These are phyloP conservation scores for Ulvella scutata DNA, from an alignment of 139 green algal species.

Conservation along the genomic window DNA sequence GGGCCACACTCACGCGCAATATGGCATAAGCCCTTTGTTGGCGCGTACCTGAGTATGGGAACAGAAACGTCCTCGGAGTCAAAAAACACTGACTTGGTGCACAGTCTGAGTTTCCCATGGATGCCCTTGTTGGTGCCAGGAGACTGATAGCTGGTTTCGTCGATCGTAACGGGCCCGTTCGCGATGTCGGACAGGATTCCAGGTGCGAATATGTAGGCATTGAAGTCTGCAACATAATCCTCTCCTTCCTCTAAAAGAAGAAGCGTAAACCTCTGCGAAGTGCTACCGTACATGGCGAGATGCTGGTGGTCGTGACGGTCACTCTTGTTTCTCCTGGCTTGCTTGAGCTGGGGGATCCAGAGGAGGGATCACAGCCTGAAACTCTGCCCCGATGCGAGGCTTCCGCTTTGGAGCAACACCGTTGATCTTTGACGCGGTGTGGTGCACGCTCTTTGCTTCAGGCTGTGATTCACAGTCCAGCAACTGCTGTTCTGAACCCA, in stretches of 20 bases:
- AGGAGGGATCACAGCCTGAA: slow-evolving; percentile 28
- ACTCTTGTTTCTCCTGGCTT: slow-evolving; percentile 1
- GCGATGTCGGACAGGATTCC: neutral
- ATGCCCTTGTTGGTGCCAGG: slow-evolving; percentile 42
- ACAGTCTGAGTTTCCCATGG: slow-evolving; percentile 57
- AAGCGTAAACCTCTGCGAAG: slow-evolving; percentile 47
- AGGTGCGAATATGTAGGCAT: slow-evolving; percentile 4
- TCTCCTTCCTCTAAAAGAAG: slow-evolving; percentile 78
- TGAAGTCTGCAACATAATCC: slow-evolving; percentile 43
- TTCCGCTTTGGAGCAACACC: slow-evolving; percentile 14
- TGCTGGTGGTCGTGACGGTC: neutral
- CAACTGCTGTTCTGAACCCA: too few relatives aligned
- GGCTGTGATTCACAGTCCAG: too few relatives aligned
- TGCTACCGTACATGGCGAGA: slow-evolving; percentile 22
- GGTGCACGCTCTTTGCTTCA: slow-evolving; percentile 4
- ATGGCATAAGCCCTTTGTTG: too few relatives aligned
- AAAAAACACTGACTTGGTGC: slow-evolving; percentile 69
- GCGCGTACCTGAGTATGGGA: slow-evolving; percentile 69
- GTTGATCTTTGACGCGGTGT: slow-evolving; percentile 7
- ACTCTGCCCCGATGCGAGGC: slow-evolving; percentile 28
- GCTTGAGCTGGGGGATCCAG: slow-evolving; percentile 1
- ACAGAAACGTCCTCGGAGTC: slow-evolving; percentile 65
- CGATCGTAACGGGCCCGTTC: neutral
- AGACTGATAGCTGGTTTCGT: slow-evolving; percentile 16
- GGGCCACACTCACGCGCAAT: too few relatives aligned